Percentiles rank a stretch among this genome's conserved stretches.
Conservation (phyloP, 768 basidiomycete genomes). For the Suillus subalutaceus region DNA sequence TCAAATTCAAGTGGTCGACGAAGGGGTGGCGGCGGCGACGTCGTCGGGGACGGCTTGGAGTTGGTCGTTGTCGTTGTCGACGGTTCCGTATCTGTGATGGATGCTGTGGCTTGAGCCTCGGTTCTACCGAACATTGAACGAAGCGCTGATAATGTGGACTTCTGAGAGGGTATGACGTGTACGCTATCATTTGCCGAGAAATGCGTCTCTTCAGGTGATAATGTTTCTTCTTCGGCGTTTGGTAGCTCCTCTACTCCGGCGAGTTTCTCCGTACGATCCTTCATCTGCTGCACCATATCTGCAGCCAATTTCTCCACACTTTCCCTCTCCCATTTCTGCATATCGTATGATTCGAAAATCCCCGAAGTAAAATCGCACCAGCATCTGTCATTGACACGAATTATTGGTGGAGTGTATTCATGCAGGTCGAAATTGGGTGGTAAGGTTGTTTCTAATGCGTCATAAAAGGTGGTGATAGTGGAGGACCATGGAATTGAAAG, state of each 20-base stretch:
- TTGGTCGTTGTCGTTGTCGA: neutral
- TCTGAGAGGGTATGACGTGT: slow-evolving; percentile 13
- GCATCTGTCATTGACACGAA: slow-evolving; percentile 76
- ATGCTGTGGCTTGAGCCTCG: slow-evolving; percentile 8
- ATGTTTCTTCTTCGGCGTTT: slow-evolving; percentile 32
- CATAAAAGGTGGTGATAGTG: slow-evolving; percentile 72
- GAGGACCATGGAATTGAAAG: slow-evolving; percentile 69
- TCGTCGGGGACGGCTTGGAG: slow-evolving; percentile 14
- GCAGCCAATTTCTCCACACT: slow-evolving; percentile 55
- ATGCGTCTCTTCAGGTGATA: slow-evolving; percentile 21
- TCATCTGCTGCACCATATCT: slow-evolving; percentile 37
- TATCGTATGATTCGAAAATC: slow-evolving; percentile 78
- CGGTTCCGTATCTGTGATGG: neutral
- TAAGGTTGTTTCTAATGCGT: slow-evolving; percentile 59
- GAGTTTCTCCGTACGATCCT: slow-evolving; percentile 27
- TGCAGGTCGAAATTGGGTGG: slow-evolving; percentile 40
- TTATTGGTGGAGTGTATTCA: slow-evolving; percentile 51
- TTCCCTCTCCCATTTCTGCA: slow-evolving; percentile 71
- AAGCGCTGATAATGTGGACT: slow-evolving; percentile 25
- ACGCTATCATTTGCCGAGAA: slow-evolving; percentile 5
- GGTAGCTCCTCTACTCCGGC: slow-evolving; percentile 21
- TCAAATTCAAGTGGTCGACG: slow-evolving; percentile 48
- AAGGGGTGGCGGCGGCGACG: slow-evolving; percentile 12
- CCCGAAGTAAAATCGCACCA: slow-evolving; percentile 80
- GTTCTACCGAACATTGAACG: slow-evolving; percentile 27